Conservation (phyloP, 108 stramenopile species). For the Schizochytrium sp. region DNA sequence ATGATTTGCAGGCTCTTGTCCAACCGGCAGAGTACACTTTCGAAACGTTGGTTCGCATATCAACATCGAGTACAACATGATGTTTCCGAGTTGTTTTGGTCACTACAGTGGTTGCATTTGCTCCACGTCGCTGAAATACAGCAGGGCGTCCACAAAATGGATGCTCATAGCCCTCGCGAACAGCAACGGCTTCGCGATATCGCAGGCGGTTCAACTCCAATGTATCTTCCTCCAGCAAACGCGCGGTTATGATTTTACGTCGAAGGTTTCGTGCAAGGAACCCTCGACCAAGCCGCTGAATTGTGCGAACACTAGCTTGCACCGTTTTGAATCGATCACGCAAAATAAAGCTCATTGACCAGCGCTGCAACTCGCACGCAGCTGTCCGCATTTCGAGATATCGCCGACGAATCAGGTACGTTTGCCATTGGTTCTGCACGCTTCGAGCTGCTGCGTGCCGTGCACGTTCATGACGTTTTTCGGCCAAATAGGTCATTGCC, state of each 20-base stretch:
- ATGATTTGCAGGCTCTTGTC: background rate
- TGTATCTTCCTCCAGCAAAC: constrained; percentile 10
- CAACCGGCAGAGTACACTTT: background rate
- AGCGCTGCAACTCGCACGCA: constrained; percentile 21
- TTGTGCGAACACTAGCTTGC: background rate
- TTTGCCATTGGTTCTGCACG: constrained; percentile 7
- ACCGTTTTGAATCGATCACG: background rate
- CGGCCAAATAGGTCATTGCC: background rate
- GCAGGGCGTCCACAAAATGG: background rate
- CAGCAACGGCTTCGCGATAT: constrained; percentile 8
- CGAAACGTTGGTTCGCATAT: background rate
- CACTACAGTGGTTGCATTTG: background rate
- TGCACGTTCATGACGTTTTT: background rate
- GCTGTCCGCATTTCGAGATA: background rate
- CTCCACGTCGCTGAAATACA: background rate
- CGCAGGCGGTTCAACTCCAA: constrained; percentile 8
- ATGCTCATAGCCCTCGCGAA: background rate
- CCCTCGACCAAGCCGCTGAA: constrained; percentile 26
- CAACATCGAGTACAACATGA: background rate
- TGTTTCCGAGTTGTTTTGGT: background rate
- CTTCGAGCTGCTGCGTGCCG: background rate
- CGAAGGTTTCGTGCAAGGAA: constrained; percentile 13
- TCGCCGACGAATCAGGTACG: constrained; percentile 33
- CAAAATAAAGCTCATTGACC: constrained; percentile 38
- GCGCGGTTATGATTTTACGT: constrained; percentile 3